Conservation (phyloP, 2,329 filamentous ascomycete species). For the Apiospora koreana region DNA sequence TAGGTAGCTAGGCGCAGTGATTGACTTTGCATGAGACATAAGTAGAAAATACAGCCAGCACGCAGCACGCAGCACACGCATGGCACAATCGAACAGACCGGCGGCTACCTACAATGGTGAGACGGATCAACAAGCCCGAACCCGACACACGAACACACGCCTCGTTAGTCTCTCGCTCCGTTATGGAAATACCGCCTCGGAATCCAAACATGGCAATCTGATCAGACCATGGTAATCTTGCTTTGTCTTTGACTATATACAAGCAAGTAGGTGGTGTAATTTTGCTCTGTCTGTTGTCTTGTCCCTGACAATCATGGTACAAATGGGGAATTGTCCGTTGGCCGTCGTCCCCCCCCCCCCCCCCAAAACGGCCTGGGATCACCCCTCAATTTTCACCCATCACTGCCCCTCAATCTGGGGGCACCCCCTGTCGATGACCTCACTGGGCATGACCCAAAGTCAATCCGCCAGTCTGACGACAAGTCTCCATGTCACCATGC, state of each 20-base stretch:
- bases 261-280: too few species aligned
- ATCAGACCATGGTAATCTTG: not conserved
- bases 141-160: not conserved
- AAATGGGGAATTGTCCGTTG: not conserved
- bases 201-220: not conserved
- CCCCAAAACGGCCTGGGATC: not conserved
- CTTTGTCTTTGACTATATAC: not conserved
- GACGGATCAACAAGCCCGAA: not conserved
- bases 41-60: not conserved
- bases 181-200: not conserved
- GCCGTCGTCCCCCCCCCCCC: too few species aligned
- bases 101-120: not conserved
- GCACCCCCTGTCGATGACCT: slow-evolving; percentile 1
- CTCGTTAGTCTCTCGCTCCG: not conserved
- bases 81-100: not conserved
- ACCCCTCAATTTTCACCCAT: not conserved
- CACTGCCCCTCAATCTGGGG: slow-evolving; percentile 2
- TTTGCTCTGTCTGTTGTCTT: not conserved
- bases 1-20: not conserved
- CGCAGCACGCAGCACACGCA: not conserved
- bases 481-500: not conserved
- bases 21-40: not conserved
- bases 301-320: slow-evolving; percentile 1
- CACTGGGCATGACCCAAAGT: not conserved
- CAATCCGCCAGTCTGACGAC: slow-evolving; percentile 3